Base-by-base conservation (phyloP, 371 early-diverging fungal species). In the Ordospora colligata region DNA sequence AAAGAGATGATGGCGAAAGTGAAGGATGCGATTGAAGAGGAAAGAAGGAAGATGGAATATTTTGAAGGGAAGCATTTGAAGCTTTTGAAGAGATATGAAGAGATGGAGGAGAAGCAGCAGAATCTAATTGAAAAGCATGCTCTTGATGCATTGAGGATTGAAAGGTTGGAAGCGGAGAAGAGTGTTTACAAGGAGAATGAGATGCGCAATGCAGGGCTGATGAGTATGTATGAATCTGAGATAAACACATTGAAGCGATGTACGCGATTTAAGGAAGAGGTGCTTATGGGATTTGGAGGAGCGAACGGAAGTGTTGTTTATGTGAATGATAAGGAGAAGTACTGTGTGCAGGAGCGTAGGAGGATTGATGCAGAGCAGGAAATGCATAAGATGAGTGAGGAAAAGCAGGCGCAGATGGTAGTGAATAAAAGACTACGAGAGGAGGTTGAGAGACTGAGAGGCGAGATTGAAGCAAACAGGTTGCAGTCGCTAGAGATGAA, bases 11-110 rank as follows among this genome's bases (percentile, higher is more conserved):
- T 25, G 19, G 51, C 47, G 65, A 46, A 40, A 23, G 47, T 27
- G 8, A 22, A 69, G 27, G 53, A 73, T 44, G 43, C 53, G 6
- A 21, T 44, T 21, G 49, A 32, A 1, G 74, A 67, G 6, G 25
- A 42, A 8, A 37, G 51, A 25, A 65, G 67, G 19, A 76, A 73
- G 46, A 67, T 46, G 25, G 27, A 71, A 12, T 19, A 53, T 1
- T 14, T 80, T 0, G 50, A 46, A 40, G 80, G 70, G 37, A 19
- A 65, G 23, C 58, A 73, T 23, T 40, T 21, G n/a, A 73, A 80
- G 67, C 27, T 72, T 32, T 10, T 11, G 32, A 53, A 45, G 44
- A 74, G 64, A 42, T 52, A 63, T 54, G 73, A 71, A 7, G 52
- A 46, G 14, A 19, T 54, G 10, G 69, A 80, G 22, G 63, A 66